phyloP scores from a whole-genome alignment of 805 yeast genomes.

The Scheffersomyces ergatensis region DNA sequence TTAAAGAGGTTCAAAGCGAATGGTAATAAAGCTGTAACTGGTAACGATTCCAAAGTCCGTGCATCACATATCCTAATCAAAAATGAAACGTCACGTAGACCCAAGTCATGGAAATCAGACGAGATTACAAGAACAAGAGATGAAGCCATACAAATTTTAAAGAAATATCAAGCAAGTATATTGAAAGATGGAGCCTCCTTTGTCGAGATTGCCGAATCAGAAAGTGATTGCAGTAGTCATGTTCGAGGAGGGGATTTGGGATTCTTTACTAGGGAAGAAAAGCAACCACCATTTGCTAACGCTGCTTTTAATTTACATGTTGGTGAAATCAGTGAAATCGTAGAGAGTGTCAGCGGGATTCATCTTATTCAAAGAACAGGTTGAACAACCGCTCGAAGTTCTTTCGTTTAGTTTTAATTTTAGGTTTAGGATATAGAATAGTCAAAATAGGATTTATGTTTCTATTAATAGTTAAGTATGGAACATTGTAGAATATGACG shows the following conservation, averaged over 20 bases:
- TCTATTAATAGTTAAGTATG: no score
- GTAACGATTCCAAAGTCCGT: conserved; percentile 57
- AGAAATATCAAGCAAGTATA: conserved; percentile 55
- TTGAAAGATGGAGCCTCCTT: conserved; percentile 64
- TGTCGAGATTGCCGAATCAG: conserved; percentile 71
- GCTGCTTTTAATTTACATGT: conserved; percentile 79
- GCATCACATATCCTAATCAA: conserved; percentile 82
- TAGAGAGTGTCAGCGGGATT: conserved; percentile 88
- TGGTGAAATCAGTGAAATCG: conserved; percentile 79
- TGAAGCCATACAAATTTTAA: conserved; percentile 70
- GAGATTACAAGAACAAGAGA: conserved; percentile 77
- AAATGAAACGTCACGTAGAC: conserved; percentile 81
- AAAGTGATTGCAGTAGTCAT: conserved; percentile 87
- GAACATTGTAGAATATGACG: no score
- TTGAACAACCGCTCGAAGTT: no score
- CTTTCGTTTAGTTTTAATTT: no score
- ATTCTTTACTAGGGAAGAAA: conserved; percentile 79
- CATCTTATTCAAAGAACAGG: conserved; percentile 87
- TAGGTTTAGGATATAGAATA: no score
- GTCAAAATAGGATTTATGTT: no score
- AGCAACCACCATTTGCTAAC: conserved; percentile 93
- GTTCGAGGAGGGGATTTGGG: conserved; percentile 92
- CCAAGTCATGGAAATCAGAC: conserved; percentile 85
- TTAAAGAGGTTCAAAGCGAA: conserved; percentile 37
- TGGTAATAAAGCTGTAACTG: conserved; percentile 45